Percentiles rank a stretch among this genome's conserved stretches.
phyloP scores from a whole-genome alignment of 208 protist species.

The Crithidia mellificae region DNA sequence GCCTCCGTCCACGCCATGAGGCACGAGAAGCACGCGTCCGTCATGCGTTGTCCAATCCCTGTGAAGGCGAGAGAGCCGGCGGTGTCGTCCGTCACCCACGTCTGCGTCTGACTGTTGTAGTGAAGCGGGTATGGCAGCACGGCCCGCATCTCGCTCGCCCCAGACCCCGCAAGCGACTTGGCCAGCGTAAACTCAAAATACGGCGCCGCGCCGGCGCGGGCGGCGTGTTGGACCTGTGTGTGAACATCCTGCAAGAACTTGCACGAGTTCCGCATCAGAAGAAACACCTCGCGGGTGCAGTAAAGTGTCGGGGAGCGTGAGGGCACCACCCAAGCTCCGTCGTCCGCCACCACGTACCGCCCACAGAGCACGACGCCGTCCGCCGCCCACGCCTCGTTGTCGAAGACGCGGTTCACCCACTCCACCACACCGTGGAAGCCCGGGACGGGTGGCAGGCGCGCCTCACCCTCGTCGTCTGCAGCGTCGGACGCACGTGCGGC shows the following conservation, averaged over 20 bases:
- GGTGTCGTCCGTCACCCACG: conserved; percentile 4
- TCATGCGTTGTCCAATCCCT: conserved; percentile 72
- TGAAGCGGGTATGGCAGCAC: conserved; percentile 68
- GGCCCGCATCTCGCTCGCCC: conserved; percentile 67
- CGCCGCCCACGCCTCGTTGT: conserved; percentile 28
- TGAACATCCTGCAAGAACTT: conserved; percentile 79
- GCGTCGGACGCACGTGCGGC: no score
- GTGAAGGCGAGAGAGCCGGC: conserved; percentile 39
- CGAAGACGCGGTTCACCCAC: conserved; percentile 47
- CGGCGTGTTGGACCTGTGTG: conserved; percentile 35
- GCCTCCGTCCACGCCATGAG: conserved; percentile 73
- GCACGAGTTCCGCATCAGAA: conserved; percentile 78
- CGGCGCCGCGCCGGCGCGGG: background rate
- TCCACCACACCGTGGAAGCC: conserved; percentile 59
- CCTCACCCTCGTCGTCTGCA: conserved; percentile 1
- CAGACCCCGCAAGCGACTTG: conserved; percentile 48
- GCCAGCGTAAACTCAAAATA: conserved; percentile 65
- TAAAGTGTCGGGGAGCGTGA: conserved; percentile 59
- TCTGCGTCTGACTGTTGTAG: background rate
- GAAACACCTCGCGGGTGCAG: conserved; percentile 68
- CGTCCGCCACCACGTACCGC: conserved; percentile 73
- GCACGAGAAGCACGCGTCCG: conserved; percentile 77
- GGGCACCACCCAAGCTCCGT: conserved; percentile 73
- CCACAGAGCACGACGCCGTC: conserved; percentile 82
- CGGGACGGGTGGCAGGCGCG: conserved; percentile 8